Evolutionary conservation across 163 green algal genomes (phyloP), one percentile per base, ranked within the genome.

Genomic region (Trebouxia gelatinosa): DNA sequence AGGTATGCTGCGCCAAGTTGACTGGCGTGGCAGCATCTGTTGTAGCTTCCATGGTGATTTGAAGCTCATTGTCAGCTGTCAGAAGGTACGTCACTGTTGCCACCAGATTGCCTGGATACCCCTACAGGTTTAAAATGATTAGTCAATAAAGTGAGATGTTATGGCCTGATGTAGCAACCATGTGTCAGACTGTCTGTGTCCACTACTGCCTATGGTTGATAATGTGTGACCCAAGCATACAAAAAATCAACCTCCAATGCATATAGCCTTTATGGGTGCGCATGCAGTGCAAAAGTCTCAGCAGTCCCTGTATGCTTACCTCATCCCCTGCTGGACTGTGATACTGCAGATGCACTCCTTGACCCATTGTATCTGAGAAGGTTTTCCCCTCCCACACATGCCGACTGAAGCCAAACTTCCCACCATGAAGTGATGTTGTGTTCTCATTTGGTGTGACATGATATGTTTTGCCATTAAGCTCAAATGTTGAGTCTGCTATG

Each of bases 1-100:
- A 96, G 48, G 77, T 81, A 81, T 96, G 91, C 68, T 90, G 83
- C 28, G 85, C 85, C 54, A 95, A 66, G 83, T 84, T 91, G 38
- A 94, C 66, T 23, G 84, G 84, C 29, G 86, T 92, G 21, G 83
- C 32, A 28, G 78, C 65, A 67, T 84, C 70, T 78, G 81, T 74
- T 32, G 62, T 87, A 11, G 87, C 90, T 29, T 86, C 62, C 83
- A 93, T 90, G 17, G 81, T 74, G 6, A 81, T 51, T 7, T 68
- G 50, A 21, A 95, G 80, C 31, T 83, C 66, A 31, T 70, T 81
- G 32, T 83, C 81, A 5, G 72, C 79, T 1, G 35, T 81, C 34
- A 96, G 81, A 11, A 77, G 82, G 81, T 96, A 96, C 5, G 70
- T 89, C 39, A 93, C 89, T 0, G 40, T 80, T 5, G 85, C 85